Evolutionary conservation across 441 rosid species (phyloP), one percentile per base, ranked within the genome.

Genomic region (Viola pubescens): DNA sequence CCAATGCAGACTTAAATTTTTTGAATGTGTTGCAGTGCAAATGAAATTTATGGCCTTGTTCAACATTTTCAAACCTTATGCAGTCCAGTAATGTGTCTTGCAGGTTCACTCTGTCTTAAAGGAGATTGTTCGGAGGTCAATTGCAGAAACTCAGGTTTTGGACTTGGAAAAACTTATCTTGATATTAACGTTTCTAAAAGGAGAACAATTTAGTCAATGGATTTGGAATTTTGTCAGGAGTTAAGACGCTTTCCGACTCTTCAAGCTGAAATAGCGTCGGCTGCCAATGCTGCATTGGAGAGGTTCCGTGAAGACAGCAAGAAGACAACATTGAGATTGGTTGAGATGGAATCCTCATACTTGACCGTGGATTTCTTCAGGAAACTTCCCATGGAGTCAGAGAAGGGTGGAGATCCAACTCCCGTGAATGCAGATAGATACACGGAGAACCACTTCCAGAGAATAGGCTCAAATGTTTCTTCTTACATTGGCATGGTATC

Each of bases 321-420:
- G 81, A 91, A 86, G 69, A 80, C 94, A 2, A 79, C 79, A 56
- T 14, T 81, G 54, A 70, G 94, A 44, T 67, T 91, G 70, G 96
- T 91, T 51, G 96, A 91, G 46, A 91, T 91, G 98, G 98, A 91
- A 65, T 84, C 98, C 37, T 81, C 95, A 4, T 88, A 88, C 63
- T 75, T 91, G 59, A 88, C 98, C 3, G 90, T 83, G 12, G 96
- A 91, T 5, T 91, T 88, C 82, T 91, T 88, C 73, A 69, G 96
- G 59, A 91, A 73, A 64, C 88, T 88, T 47, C 90, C 96, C 26
- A 87, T 76, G 74, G 96, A 86, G 63, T 58, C 69, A 34, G 95
- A 91, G 54, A 84, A 73, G 64, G 74, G 77, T 12, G 84, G 81
- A 63, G 61, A 61, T 14, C 81, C 76, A 45, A 68, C 67, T 42